phyloP scores from a whole-genome alignment of 352 stramenopile genomes.

The Globisporangium viniferum region DNA sequence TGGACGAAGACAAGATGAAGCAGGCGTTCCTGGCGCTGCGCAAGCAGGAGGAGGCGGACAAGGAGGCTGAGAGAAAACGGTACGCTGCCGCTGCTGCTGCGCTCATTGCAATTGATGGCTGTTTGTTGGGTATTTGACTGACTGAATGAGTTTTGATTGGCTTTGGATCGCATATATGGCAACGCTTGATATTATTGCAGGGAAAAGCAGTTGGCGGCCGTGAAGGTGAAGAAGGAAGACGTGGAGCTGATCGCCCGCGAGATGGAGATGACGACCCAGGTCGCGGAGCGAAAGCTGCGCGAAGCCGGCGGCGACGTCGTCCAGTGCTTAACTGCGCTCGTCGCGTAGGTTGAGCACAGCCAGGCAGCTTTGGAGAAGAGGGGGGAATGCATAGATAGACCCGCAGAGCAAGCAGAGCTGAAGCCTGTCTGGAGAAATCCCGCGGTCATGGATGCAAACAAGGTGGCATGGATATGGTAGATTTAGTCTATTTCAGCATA shows the following conservation, averaged over 20 bases:
- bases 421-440: not conserved
- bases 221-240: conserved; percentile 84
- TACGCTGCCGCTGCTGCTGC: conserved; percentile 8
- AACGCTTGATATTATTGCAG: conserved; percentile 13
- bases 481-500: conserved; percentile 11
- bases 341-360: conserved; percentile 26
- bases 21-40: conserved; percentile 66
- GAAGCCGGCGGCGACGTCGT: conserved; percentile 74
- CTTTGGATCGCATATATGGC: not conserved
- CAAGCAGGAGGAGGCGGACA: conserved; percentile 83
- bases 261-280: conserved; percentile 72
- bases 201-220: conserved; percentile 74
- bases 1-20: conserved; percentile 90
- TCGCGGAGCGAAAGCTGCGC: conserved; percentile 80
- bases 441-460: not conserved
- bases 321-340: conserved; percentile 59
- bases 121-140: not conserved
- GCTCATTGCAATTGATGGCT: not conserved
- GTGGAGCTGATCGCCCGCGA: conserved; percentile 72
- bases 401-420: not conserved
- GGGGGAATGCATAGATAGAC: not conserved
- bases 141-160: not conserved
- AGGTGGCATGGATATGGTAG: not conserved
- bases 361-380: not conserved
- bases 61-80: conserved; percentile 70